A percentile compares a stretch with the other conserved stretches of the same genome.
These are phyloP conservation scores for Astrocystis sublimbata DNA, from an alignment of 495 filamentous ascomycete species.

Conservation along the genomic window DNA sequence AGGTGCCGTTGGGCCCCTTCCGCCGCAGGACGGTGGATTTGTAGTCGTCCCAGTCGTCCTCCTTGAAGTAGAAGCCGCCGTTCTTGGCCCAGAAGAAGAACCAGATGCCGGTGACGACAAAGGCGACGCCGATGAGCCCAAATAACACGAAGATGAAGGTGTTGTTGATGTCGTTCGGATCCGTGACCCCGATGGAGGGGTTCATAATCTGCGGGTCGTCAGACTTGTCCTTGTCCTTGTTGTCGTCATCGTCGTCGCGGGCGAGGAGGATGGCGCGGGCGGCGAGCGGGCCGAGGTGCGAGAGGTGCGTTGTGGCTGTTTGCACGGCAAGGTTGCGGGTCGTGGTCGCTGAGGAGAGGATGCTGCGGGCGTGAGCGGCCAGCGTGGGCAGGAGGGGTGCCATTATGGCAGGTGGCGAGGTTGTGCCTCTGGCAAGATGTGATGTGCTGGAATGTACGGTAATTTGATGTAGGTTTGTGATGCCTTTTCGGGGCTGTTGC, in stretches of 20 bases:
- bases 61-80: constrained; percentile 83
- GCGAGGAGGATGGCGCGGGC: constrained; percentile 40
- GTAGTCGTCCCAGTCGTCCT: constrained; percentile 96
- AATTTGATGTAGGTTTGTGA: background rate
- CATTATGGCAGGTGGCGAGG: constrained; percentile 19
- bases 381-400: constrained; percentile 29
- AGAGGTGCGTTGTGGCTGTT: constrained; percentile 12
- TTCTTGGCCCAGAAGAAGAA: constrained; percentile 99
- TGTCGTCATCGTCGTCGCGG: constrained; percentile 29
- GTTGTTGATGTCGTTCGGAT: constrained; percentile 77
- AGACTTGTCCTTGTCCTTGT: background rate
- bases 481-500: constrained; percentile 9
- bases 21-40: constrained; percentile 93
- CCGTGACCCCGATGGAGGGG: constrained; percentile 54
- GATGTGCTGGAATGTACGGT: too few species aligned
- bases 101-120: constrained; percentile 81
- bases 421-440: background rate
- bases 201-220: constrained; percentile 21
- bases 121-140: constrained; percentile 74
- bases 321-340: constrained; percentile 13
- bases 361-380: constrained; percentile 29
- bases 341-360: constrained; percentile 25
- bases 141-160: constrained; percentile 80
- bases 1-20: constrained; percentile 83
- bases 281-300: constrained; percentile 42